phyloP scores from a whole-genome alignment of 768 basidiomycete species.

The Antrodiella citrinella region DNA sequence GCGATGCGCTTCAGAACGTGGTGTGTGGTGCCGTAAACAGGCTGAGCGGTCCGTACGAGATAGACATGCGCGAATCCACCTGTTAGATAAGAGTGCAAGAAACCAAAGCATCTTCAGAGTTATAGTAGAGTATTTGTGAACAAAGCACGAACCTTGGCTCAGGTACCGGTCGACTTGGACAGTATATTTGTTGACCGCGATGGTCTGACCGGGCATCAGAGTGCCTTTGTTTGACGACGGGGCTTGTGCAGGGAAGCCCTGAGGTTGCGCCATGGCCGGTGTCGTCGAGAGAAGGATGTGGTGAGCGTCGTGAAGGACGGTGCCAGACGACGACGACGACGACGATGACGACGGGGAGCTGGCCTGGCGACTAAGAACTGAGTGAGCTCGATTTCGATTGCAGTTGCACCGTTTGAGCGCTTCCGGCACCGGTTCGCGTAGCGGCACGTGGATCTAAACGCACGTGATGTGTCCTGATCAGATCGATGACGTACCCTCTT shows the following conservation, averaged over 20 bases:
- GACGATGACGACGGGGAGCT: neutral
- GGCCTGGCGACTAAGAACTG: neutral
- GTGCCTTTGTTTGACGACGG: slow-evolving; percentile 52
- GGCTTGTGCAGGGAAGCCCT: slow-evolving; percentile 12
- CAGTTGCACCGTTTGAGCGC: neutral
- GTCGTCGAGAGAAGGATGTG: neutral
- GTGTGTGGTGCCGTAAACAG: slow-evolving; percentile 85
- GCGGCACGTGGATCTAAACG: neutral
- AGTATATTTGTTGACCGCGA: slow-evolving; percentile 81
- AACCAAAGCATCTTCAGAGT: slow-evolving; percentile 7
- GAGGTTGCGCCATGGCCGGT: slow-evolving; percentile 41
- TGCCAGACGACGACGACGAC: neutral
- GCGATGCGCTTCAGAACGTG: slow-evolving; percentile 98
- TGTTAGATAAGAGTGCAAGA: slow-evolving; percentile 23
- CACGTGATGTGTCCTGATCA: neutral
- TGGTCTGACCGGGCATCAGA: slow-evolving; percentile 73
- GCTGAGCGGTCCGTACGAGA: slow-evolving; percentile 78
- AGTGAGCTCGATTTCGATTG: neutral
- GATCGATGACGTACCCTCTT: neutral
- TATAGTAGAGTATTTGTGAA: slow-evolving; percentile 5
- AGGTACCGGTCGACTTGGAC: slow-evolving; percentile 94
- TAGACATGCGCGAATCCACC: slow-evolving; percentile 99
- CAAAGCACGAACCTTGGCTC: slow-evolving; percentile 65
- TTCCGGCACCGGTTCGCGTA: neutral
- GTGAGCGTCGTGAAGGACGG: neutral